A percentile compares a stretch with the other conserved stretches of the same genome.
phyloP scores from a whole-genome alignment of 1,284 basidiomycete genomes.

The Tremellales sp. region DNA sequence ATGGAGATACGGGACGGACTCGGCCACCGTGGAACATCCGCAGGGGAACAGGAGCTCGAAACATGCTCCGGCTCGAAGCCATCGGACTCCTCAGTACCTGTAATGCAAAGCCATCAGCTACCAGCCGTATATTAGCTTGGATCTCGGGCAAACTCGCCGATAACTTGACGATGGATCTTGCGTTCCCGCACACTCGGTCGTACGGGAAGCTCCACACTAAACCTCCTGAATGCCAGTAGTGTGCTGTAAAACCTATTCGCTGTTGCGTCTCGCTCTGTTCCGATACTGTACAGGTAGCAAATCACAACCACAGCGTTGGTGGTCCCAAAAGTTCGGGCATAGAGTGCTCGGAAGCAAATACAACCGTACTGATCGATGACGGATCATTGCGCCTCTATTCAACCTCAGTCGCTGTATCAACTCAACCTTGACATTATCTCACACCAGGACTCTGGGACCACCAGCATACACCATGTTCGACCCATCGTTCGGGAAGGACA shows the following conservation, averaged over 20 bases:
- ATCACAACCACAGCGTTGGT: not conserved
- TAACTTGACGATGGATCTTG: too few relatives aligned
- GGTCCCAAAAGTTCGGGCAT: not conserved
- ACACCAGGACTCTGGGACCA: not conserved
- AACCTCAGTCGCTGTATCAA: not conserved
- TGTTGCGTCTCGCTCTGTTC: not conserved
- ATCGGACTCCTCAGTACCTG: too few relatives aligned
- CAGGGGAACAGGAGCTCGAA: too few relatives aligned
- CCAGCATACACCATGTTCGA: constrained; percentile 1
- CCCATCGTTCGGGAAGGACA: not conserved
- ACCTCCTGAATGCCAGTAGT: not conserved
- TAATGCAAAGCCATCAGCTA: too few relatives aligned
- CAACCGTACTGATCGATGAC: not conserved
- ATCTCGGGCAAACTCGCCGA: too few relatives aligned
- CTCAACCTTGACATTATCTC: not conserved
- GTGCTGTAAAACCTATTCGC: too few relatives aligned
- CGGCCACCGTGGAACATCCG: too few relatives aligned
- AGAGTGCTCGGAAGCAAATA: not conserved
- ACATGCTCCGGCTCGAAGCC: too few relatives aligned
- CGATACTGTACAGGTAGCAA: not conserved
- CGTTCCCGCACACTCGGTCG: too few relatives aligned
- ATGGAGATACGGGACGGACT: too few relatives aligned
- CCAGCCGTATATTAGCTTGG: too few relatives aligned
- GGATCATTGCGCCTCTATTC: not conserved
- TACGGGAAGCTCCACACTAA: not conserved